Evolutionary conservation across 1,139 yeast genomes (phyloP), one percentile per base, ranked within the genome.

Genomic region (Scheffersomyces lignicola): DNA sequence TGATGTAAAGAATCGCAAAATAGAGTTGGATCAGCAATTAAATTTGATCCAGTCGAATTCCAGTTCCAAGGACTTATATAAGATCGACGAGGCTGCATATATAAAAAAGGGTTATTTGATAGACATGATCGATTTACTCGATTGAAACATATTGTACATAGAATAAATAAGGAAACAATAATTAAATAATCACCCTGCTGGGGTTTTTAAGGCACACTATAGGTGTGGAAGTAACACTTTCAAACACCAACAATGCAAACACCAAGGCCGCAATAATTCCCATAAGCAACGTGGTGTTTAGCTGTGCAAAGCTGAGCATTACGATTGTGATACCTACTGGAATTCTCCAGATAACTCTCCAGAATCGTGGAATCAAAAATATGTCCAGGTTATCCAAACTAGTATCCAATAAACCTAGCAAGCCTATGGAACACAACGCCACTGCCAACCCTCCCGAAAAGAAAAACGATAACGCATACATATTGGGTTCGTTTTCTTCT

Each of bases 371-470:
- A 2, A 69, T 39, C 10, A 58, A 21, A 40, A 60, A 68, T 24
- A 51, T 33, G 3, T 51, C 55, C 5, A 49, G 45, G 1, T 62
- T 58, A 41, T 73, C 80, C 24, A 51, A 50, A 24, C 69, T 58
- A 31, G 52, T 54, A 43, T 72, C 80, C 6, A 64, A 41, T 9
- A 64, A 39, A 0, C 74, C 78, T 22, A 73, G 42, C 2, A 62
- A 39, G 21, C 59, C 59, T 44, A 72, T 49, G 23, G 58, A 51
- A 5, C 62, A 25, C 29, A 74, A 52, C 0, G 74, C 54, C 10
- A 71, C 63, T 38, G 69, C 62, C 3, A 75, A 44, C 2, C 80
- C 79, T 2, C 79, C 80, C 4, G 76, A 66, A 43, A 73, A 70
- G 49, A 62, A 73, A 39, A 74, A 69, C 7, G 73, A 59, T 23